phyloP scores from a whole-genome alignment of 2,329 filamentous ascomycete species.

The Phialemonium atrogriseum region DNA sequence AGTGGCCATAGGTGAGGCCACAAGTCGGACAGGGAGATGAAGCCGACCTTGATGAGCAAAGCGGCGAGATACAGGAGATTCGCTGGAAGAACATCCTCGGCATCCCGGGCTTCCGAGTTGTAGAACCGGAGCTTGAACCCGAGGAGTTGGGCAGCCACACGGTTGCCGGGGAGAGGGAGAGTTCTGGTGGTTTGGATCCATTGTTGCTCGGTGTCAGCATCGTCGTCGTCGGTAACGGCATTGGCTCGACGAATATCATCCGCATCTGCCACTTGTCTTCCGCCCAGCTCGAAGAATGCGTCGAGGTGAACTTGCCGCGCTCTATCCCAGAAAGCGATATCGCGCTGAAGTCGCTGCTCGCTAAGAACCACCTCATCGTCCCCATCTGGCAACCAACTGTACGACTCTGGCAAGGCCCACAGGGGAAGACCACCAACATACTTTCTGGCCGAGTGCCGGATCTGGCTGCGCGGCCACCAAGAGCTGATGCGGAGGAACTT shows the following conservation, averaged over 20 bases:
- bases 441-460: conserved; percentile 28
- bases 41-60: conserved; percentile 91
- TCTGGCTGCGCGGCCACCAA: conserved; percentile 80
- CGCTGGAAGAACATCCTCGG: conserved; percentile 71
- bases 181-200: conserved; percentile 81
- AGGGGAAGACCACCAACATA: conserved; percentile 63
- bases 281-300: conserved; percentile 85
- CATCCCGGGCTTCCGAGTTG: conserved; percentile 67
- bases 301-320: conserved; percentile 69
- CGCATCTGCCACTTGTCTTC: conserved; percentile 54
- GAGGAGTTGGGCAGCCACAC: conserved; percentile 85
- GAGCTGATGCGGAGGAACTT: conserved; percentile 86
- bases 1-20: conserved; percentile 86
- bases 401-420: conserved; percentile 73
- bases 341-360: conserved; percentile 53
- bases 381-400: conserved; percentile 54
- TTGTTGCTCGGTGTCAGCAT: conserved; percentile 49
- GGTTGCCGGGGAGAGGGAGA: conserved; percentile 76
- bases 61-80: conserved; percentile 91
- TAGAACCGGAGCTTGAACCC: conserved; percentile 98
- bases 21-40: conserved; percentile 83
- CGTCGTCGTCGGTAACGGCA: conserved; percentile 32
- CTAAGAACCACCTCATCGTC: conserved; percentile 57
- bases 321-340: conserved; percentile 71
- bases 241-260: conserved; percentile 40